Evolutionary conservation across 306 rosid species (phyloP).

Genomic region (Gastrolobium villosum): DNA sequence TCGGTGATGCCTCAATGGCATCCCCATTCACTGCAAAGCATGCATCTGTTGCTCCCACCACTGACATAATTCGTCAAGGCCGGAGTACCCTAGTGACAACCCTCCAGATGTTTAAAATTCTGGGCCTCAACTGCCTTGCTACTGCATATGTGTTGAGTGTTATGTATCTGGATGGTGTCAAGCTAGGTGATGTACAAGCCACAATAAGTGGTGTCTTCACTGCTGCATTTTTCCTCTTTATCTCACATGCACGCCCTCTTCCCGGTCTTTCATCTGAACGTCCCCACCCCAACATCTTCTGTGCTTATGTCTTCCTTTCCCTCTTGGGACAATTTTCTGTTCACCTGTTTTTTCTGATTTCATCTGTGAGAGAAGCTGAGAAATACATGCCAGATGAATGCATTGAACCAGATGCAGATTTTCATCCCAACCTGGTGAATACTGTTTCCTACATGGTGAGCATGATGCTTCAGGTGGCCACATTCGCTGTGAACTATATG

Average conservation of each 20-base stretch:
- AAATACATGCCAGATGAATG: constrained; percentile 97
- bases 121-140: constrained; percentile 98
- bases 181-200: constrained; percentile 97
- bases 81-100: constrained; percentile 98
- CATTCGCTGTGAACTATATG: constrained; percentile 98
- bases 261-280: constrained; percentile 89
- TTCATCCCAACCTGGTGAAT: constrained; percentile 97
- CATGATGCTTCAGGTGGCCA: constrained; percentile 99
- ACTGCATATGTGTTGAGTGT: constrained; percentile 98
- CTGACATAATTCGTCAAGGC: constrained; percentile 98
- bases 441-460: constrained; percentile 98
- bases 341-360: constrained; percentile 81
- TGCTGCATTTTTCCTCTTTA: constrained; percentile 96
- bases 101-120: constrained; percentile 98
- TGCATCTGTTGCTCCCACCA: constrained; percentile 95
- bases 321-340: constrained; percentile 92
- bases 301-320: constrained; percentile 87
- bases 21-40: constrained; percentile 99
- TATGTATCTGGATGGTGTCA: constrained; percentile 99
- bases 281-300: constrained; percentile 91
- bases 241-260: constrained; percentile 97
- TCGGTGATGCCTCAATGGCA: constrained; percentile 99
- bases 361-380: constrained; percentile 90
- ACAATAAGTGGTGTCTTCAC: constrained; percentile 98
- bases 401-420: constrained; percentile 89